phyloP scores from a whole-genome alignment of 73 alveolate genomes.

The Uronychia binucleata region DNA sequence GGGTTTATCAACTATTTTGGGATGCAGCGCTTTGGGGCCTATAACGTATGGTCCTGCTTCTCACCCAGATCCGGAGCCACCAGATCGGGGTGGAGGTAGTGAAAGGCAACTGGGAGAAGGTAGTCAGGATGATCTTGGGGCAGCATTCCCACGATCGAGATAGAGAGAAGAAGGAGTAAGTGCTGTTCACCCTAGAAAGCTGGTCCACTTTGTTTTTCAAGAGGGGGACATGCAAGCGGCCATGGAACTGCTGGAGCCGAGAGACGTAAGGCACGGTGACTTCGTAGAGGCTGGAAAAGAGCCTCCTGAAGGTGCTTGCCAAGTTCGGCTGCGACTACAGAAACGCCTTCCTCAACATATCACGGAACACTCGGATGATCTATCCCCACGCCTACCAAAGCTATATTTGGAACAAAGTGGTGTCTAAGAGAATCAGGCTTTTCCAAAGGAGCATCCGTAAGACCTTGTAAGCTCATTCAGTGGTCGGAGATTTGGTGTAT shows the following conservation, averaged over 20 bases:
- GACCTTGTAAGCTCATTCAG: conserved; percentile 14
- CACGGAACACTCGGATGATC: conserved; percentile 74
- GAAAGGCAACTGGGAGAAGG: conserved; percentile 75
- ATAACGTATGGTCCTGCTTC: conserved; percentile 15
- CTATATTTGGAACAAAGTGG: conserved; percentile 95
- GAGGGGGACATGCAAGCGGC: conserved; percentile 14
- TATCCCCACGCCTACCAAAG: conserved; percentile 98
- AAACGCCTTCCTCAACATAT: conserved; percentile 69
- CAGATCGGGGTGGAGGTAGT: conserved; percentile 82
- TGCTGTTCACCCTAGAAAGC: no score
- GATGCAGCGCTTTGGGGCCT: conserved; percentile 93
- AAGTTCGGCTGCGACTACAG: conserved; percentile 72
- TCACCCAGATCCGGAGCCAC: conserved; percentile 72
- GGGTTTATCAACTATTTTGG: conserved; percentile 98
- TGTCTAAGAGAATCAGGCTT: conserved; percentile 82
- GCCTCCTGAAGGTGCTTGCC: conserved; percentile 65
- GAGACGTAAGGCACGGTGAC: conserved; percentile 32
- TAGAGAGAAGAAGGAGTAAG: conserved; percentile 12
- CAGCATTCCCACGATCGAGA: conserved; percentile 42
- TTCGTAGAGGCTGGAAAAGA: conserved; percentile 85
- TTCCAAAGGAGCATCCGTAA: conserved; percentile 68
- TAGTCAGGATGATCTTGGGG: conserved; percentile 56
- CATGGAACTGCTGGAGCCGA: conserved; percentile 15
- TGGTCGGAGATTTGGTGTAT: conserved; percentile 95
- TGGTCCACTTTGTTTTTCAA: conserved; percentile 7